phyloP scores from a whole-genome alignment of 2,329 filamentous ascomycete genomes.

The Stachybotrys chartarum region DNA sequence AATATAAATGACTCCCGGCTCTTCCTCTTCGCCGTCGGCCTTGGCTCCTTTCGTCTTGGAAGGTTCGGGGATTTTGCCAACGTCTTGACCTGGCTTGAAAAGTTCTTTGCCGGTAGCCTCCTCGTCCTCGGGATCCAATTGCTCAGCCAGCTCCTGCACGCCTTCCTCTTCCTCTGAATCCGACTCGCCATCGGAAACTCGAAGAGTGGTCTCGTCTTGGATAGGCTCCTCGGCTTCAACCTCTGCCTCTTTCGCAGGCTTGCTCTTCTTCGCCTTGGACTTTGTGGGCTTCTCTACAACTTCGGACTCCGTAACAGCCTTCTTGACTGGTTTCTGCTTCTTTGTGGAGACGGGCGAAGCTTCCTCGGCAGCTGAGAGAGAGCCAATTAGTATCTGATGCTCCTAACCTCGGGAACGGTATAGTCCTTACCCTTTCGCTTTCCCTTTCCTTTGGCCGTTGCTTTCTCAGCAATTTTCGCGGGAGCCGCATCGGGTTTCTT shows the following conservation, averaged over 20 bases:
- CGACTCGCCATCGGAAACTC: slow-evolving; percentile 20
- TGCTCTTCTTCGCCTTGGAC: slow-evolving; percentile 20
- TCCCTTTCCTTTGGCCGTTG: slow-evolving; percentile 25
- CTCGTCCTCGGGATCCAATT: slow-evolving; percentile 37
- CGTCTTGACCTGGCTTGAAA: slow-evolving; percentile 41
- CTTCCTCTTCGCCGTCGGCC: slow-evolving; percentile 35
- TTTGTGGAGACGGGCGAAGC: slow-evolving; percentile 35
- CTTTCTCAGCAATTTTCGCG: slow-evolving; percentile 25
- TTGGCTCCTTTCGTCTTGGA: slow-evolving; percentile 38
- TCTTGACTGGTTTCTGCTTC: slow-evolving; percentile 35
- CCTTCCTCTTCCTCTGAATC: slow-evolving; percentile 33
- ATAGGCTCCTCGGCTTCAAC: slow-evolving; percentile 16
- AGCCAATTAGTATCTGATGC: slow-evolving; percentile 13
- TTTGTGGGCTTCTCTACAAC: slow-evolving; percentile 24
- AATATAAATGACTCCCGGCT: slow-evolving; percentile 79
- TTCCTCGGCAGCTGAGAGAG: slow-evolving; percentile 31
- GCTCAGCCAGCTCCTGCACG: slow-evolving; percentile 34
- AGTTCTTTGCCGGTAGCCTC: slow-evolving; percentile 23
- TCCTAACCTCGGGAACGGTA: not conserved
- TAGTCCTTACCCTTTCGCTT: slow-evolving; percentile 27
- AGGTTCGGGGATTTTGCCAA: slow-evolving; percentile 43
- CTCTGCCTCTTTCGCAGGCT: slow-evolving; percentile 10
- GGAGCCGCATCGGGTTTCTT: slow-evolving; percentile 21
- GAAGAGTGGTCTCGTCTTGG: slow-evolving; percentile 21
- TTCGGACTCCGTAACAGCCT: slow-evolving; percentile 16